Base-by-base conservation (phyloP, 164 flowering plant species). In the Vitis labrusca region DNA sequence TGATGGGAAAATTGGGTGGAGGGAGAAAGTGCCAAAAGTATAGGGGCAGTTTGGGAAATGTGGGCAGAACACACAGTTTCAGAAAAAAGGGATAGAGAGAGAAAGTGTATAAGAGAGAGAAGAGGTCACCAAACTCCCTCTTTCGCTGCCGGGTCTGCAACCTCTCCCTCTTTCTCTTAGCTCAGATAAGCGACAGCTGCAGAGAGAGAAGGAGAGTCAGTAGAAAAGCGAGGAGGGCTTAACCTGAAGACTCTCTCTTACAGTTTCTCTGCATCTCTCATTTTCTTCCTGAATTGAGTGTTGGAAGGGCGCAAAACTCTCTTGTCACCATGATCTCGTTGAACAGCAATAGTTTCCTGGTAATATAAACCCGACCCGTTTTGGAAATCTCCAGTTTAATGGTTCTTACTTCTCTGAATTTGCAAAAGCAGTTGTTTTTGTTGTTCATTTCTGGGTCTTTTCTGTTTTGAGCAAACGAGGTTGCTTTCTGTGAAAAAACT, bases 241-340 rank as follows among this genome's bases (percentile, higher is more conserved):
- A 5, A 30, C 44, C 61, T 27, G 59, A 71, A 60, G 64, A 64
- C 66, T 67, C 77, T 70, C 60, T 50, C 65, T 50, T 50, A 60
- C 19, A 10, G n/a, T 65, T 27, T 59, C 23, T 47, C 19, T 53
- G 3, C 5, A 64, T 66, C 55, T 71, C 30, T 64, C 59, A 16
- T 53, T 53, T 50, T 16, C 12, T 15, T 23, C 27, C 27, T 23
- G 27, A 23, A 23, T 23, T 23, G 27, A 23, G 44, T 37, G 44
- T 37, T 3, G 44, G 44, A 37, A 37, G 44, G 44, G 58, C 56
- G 61, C 49, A 58, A 58, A 11, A 17, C 65, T 63, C 49, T 48
- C 69, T 66, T 37, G 16, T 67, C 77, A 68, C 79, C 78, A 84
- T 86, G 87, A 71, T 84, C 66, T 78, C 86, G 47, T 63, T 82